A percentile compares a stretch with the other conserved stretches of the same genome.
Evolutionary conservation across 2,329 filamentous ascomycete species (phyloP).

Genomic region (Trichophaea hybrida): DNA sequence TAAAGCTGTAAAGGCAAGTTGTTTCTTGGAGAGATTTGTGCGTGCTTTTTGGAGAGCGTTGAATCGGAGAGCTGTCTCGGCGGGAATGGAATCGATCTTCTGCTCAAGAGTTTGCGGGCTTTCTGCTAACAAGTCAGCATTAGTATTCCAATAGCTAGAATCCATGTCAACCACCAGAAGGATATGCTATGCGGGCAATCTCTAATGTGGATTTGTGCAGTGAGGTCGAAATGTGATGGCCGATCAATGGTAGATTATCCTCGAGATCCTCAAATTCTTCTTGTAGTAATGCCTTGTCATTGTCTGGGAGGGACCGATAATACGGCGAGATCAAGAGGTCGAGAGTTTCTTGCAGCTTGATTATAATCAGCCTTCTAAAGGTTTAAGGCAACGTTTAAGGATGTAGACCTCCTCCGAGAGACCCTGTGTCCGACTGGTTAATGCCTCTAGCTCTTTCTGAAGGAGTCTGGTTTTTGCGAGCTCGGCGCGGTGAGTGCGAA

Average conservation of each 20-base stretch:
- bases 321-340: constrained; percentile 13
- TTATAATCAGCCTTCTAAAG: background rate
- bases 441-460: constrained; percentile 13
- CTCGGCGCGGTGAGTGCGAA: constrained; percentile 22
- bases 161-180: constrained; percentile 4
- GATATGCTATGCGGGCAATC: constrained; percentile 17
- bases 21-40: background rate
- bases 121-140: background rate
- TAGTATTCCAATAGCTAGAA: too few species aligned
- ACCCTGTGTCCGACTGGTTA: constrained; percentile 8
- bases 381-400: background rate
- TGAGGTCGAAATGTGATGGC: constrained; percentile 12
- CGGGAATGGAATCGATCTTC: constrained; percentile 19
- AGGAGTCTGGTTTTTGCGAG: constrained; percentile 21
- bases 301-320: background rate
- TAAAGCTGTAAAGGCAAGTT: background rate
- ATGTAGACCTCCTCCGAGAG: constrained; percentile 18
- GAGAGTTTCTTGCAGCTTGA: constrained; percentile 18
- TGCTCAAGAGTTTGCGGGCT: constrained; percentile 1
- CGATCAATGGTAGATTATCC: constrained; percentile 14
- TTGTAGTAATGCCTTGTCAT: constrained; percentile 9
- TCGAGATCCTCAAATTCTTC: constrained; percentile 15
- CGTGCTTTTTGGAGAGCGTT: constrained; percentile 5
- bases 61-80: constrained; percentile 15
- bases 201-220: constrained; percentile 11